Conservation (phyloP, 202 grass and related monocot genomes). For the Tripidium arundinaceum region DNA sequence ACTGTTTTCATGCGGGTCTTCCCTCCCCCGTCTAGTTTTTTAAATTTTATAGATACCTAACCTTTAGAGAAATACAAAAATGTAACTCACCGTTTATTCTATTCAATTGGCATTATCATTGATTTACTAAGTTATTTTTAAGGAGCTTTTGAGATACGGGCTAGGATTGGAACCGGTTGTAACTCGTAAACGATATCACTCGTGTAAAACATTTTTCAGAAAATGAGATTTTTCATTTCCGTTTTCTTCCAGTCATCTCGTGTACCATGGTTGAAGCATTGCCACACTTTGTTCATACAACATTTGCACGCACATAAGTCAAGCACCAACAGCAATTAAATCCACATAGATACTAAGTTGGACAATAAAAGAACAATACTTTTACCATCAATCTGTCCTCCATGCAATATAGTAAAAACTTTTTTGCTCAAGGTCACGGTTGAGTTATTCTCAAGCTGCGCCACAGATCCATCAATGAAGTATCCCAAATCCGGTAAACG, state of each 20-base stretch:
- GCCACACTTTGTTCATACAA: neutral
- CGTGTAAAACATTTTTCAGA: neutral
- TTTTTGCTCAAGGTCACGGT: neutral
- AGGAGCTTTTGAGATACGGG: too few relatives aligned
- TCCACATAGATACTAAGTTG: conserved; percentile 3
- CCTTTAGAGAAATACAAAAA: too few relatives aligned
- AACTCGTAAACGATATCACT: neutral
- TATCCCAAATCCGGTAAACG: neutral
- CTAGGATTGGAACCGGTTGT: too few relatives aligned
- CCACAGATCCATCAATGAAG: neutral
- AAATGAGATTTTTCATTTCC: neutral
- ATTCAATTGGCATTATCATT: too few relatives aligned
- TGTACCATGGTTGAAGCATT: neutral
- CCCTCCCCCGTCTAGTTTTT: too few relatives aligned
- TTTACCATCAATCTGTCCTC: neutral
- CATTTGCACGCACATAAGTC: neutral
- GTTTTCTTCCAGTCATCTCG: neutral
- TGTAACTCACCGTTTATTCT: too few relatives aligned
- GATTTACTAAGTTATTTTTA: too few relatives aligned
- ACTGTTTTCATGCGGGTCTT: too few relatives aligned
- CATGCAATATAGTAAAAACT: neutral
- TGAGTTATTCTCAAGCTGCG: conserved; percentile 18
- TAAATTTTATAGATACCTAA: too few relatives aligned
- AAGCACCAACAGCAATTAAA: neutral
- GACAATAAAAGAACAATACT: neutral